These are phyloP conservation scores for Geotrichum bryndzae DNA, from an alignment of 1,139 yeast species.

Conservation along the genomic window DNA sequence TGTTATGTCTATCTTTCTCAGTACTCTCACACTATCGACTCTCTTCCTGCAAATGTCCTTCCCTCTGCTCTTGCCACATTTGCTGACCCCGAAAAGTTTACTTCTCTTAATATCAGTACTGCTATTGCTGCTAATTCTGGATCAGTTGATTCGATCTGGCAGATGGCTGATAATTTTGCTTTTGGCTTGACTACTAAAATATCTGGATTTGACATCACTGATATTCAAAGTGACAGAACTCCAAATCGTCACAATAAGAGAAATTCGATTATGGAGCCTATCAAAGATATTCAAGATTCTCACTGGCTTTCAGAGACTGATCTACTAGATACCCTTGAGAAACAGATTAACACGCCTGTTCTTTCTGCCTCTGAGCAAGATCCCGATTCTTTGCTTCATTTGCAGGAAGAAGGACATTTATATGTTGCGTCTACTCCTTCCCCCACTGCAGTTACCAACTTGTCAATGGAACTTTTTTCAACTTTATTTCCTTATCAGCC, in stretches of 20 bases:
- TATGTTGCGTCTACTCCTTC: conserved; percentile 25
- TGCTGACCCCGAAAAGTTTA: conserved; percentile 33
- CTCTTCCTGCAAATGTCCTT: conserved; percentile 33
- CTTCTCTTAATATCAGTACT: conserved; percentile 30
- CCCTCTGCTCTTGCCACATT: conserved; percentile 34
- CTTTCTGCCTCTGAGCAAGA: conserved; percentile 29
- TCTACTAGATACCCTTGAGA: conserved; percentile 24
- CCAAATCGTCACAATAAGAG: conserved; percentile 12
- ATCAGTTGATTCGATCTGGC: conserved; percentile 32
- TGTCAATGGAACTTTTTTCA: conserved; percentile 71
- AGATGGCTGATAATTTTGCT: conserved; percentile 33
- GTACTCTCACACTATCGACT: conserved; percentile 23
- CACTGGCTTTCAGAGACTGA: conserved; percentile 31
- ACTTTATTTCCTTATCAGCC: conserved; percentile 66
- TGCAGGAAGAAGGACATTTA: conserved; percentile 12
- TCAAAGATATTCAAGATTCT: conserved; percentile 22
- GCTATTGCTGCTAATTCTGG: conserved; percentile 34
- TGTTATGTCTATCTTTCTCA: conserved; percentile 33
- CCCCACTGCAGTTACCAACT: conserved; percentile 55
- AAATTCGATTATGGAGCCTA: conserved; percentile 14
- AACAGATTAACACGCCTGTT: conserved; percentile 23
- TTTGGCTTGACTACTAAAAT: conserved; percentile 34
- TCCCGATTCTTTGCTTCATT: conserved; percentile 21
- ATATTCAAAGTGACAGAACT: conserved; percentile 16
- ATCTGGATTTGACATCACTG: conserved; percentile 23